These are phyloP conservation scores for Verticillium isaacii DNA, from an alignment of 2,329 filamentous ascomycete genomes.

Conservation along the genomic window DNA sequence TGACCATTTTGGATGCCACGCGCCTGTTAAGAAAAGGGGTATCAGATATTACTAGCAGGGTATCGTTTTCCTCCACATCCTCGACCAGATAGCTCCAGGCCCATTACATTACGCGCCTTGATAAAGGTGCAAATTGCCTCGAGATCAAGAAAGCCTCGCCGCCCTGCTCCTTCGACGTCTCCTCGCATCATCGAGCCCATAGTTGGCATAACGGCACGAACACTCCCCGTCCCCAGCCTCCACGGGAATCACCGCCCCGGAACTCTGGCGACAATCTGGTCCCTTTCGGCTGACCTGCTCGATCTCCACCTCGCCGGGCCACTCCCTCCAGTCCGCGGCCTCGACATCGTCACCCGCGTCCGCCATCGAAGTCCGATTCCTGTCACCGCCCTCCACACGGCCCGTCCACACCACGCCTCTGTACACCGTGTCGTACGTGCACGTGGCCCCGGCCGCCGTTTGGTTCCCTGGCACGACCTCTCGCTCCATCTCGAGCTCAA, in stretches of 20 bases:
- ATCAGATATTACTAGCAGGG: not conserved
- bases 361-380: slow-evolving; percentile 6
- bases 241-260: slow-evolving; percentile 30
- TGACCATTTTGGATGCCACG: not conserved
- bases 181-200: slow-evolving; percentile 11
- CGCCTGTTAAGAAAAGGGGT: not conserved
- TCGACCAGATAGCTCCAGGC: not conserved
- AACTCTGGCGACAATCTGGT: slow-evolving; percentile 46
- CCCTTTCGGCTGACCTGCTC: slow-evolving; percentile 44
- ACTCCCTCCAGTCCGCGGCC: slow-evolving; percentile 30
- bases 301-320: slow-evolving; percentile 56
- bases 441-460: slow-evolving; percentile 42
- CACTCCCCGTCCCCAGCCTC: slow-evolving; percentile 30
- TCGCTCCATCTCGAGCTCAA: slow-evolving; percentile 49
- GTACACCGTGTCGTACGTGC: slow-evolving; percentile 55
- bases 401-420: slow-evolving; percentile 57
- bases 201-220: slow-evolving; percentile 33
- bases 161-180: not conserved
- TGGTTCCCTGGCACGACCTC: slow-evolving; percentile 42
- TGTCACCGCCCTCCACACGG: slow-evolving; percentile 16
- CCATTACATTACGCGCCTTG: not conserved
- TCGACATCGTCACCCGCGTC: slow-evolving; percentile 13
- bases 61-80: not conserved
- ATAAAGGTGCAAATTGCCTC: not conserved
- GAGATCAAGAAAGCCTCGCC: not conserved